Conservation (phyloP, 2,329 filamentous ascomycete species). For the Thielaviopsis musarum region DNA sequence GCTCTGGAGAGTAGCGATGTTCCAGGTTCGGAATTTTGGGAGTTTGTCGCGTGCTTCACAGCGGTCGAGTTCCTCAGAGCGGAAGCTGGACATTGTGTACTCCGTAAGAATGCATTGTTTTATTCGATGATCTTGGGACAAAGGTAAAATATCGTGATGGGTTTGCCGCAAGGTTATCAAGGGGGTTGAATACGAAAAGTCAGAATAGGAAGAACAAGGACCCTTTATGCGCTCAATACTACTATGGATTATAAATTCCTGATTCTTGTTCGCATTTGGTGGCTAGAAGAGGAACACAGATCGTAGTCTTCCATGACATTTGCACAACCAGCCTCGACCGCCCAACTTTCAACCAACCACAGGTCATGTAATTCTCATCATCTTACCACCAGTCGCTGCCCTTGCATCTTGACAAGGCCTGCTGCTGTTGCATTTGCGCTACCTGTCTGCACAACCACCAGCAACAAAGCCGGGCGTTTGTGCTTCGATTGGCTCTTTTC, state of each 20-base stretch:
- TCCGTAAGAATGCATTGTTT: neutral
- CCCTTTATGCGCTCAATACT: neutral
- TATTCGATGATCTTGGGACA: neutral
- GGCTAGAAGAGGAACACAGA: neutral
- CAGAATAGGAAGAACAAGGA: neutral
- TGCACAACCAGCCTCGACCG: neutral
- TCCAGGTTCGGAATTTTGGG: no score
- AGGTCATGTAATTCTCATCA: slow-evolving; percentile 1
- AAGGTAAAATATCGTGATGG: neutral
- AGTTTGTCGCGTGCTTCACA: neutral
- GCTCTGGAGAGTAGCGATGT: neutral
- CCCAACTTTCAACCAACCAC: slow-evolving; percentile 1
- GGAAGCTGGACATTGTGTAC: neutral
- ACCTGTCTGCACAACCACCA: neutral
- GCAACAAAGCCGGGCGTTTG: neutral
- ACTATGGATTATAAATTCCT: neutral
- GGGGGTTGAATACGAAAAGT: neutral
- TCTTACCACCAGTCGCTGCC: neutral
- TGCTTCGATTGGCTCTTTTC: neutral
- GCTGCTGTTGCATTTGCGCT: neutral
- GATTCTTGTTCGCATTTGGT: neutral
- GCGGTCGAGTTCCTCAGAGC: neutral
- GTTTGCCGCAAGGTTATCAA: neutral
- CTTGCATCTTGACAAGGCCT: neutral
- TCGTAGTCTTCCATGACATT: neutral